phyloP scores from a whole-genome alignment of 768 basidiomycete genomes.

The Leccinum incarnatum region DNA sequence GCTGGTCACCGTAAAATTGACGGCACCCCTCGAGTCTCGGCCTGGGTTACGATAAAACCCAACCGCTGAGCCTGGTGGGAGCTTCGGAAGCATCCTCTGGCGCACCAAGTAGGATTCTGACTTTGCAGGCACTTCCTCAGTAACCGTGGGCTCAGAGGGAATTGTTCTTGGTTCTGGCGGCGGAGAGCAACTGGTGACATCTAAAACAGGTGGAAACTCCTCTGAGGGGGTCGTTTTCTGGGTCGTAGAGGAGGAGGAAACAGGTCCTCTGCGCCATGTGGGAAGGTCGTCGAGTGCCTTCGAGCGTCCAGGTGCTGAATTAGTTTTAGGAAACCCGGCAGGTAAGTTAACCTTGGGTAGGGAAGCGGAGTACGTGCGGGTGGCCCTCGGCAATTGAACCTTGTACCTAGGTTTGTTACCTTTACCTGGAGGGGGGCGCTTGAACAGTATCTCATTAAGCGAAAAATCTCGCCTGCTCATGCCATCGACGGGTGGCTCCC shows the following conservation, averaged over 20 bases:
- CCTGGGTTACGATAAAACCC: slow-evolving; percentile 69
- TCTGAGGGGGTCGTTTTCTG: slow-evolving; percentile 8
- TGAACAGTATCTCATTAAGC: slow-evolving; percentile 65
- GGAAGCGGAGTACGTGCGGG: slow-evolving; percentile 5
- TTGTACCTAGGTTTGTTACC: slow-evolving; percentile 33
- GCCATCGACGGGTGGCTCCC: slow-evolving; percentile 66
- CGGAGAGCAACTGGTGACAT: slow-evolving; percentile 66
- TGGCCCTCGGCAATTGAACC: slow-evolving; percentile 36
- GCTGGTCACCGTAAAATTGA: slow-evolving; percentile 77
- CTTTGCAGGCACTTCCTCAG: slow-evolving; percentile 32
- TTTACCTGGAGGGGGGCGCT: slow-evolving; percentile 34
- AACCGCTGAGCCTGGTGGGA: slow-evolving; percentile 69
- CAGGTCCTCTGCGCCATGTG: slow-evolving; percentile 40
- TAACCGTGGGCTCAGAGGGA: slow-evolving; percentile 30
- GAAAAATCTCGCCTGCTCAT: slow-evolving; percentile 61
- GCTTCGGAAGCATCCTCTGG: slow-evolving; percentile 59
- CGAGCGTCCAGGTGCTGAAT: slow-evolving; percentile 23
- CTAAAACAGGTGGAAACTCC: slow-evolving; percentile 31
- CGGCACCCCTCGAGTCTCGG: slow-evolving; percentile 46
- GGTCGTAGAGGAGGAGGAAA: slow-evolving; percentile 17
- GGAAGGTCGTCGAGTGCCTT: slow-evolving; percentile 33
- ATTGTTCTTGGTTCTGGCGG: slow-evolving; percentile 45
- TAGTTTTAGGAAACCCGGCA: slow-evolving; percentile 19
- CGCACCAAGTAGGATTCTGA: slow-evolving; percentile 34
- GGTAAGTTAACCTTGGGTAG: slow-evolving; percentile 43